phyloP scores from a whole-genome alignment of 2,329 filamentous ascomycete genomes.

The Metarhizium humberi region DNA sequence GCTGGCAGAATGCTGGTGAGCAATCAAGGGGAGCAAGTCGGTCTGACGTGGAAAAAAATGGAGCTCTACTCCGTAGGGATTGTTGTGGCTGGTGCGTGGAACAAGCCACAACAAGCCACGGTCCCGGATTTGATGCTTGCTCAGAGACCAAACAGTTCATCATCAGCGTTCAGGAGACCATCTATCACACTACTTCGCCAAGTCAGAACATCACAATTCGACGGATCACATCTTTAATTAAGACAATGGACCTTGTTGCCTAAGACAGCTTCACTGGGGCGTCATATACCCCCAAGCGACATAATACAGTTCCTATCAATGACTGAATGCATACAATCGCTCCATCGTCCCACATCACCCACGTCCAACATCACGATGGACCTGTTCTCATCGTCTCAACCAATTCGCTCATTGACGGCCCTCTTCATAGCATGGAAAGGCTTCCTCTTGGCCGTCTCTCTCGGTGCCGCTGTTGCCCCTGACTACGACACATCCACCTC shows the following conservation, averaged over 20 bases:
- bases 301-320: background rate
- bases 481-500: slow-evolving; percentile 74
- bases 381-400: background rate
- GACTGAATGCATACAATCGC: background rate
- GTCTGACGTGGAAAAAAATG: no score
- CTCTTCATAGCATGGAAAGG: slow-evolving; percentile 58
- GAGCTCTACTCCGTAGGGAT: no score
- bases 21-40: no score
- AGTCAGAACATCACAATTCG: background rate
- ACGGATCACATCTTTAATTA: background rate
- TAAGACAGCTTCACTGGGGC: no score
- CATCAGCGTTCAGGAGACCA: background rate
- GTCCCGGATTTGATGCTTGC: background rate
- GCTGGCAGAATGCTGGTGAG: no score
- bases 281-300: background rate
- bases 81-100: background rate
- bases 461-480: slow-evolving; percentile 40
- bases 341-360: background rate
- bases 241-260: background rate
- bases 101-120: no score
- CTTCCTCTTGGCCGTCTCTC: slow-evolving; percentile 53
- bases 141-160: background rate
- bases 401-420: slow-evolving; percentile 10
- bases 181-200: background rate
- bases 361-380: background rate